A percentile compares a stretch with the other conserved stretches of the same genome.
Evolutionary conservation across 2,329 filamentous ascomycete species (phyloP).

Genomic region (Claviceps sp.): DNA sequence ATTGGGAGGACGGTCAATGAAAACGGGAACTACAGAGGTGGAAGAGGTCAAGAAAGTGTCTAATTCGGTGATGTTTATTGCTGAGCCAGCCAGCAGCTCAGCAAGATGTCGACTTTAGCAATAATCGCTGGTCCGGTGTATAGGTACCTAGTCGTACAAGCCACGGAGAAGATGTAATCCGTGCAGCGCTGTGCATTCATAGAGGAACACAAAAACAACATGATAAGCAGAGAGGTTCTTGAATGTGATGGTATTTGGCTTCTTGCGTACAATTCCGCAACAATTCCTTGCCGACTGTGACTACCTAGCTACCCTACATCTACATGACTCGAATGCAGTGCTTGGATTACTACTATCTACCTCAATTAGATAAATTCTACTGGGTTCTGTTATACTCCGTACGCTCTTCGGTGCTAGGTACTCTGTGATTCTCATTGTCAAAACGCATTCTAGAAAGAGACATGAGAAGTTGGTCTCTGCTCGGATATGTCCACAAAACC

Average conservation of each 20-base stretch:
- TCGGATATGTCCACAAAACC: no score
- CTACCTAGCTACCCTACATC: no score
- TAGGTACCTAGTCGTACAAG: slow-evolving; percentile 19
- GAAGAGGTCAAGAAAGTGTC: not conserved
- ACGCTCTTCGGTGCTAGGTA: no score
- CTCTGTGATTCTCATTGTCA: no score
- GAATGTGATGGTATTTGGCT: not conserved
- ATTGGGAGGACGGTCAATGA: slow-evolving; percentile 27
- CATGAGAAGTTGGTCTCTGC: no score
- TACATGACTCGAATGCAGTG: no score
- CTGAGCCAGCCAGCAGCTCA: slow-evolving; percentile 3
- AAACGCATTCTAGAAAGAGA: no score
- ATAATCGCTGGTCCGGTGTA: slow-evolving; percentile 16
- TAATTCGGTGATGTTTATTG: not conserved
- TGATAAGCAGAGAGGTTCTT: not conserved
- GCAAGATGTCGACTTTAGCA: not conserved
- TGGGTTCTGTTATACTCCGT: no score
- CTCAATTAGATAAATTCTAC: no score
- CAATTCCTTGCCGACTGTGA: no score
- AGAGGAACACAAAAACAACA: slow-evolving; percentile 10
- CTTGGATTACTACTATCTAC: no score
- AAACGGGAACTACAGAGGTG: slow-evolving; percentile 9
- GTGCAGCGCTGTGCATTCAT: slow-evolving; percentile 11
- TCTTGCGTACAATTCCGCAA: no score
- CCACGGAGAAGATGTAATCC: not conserved